Evolutionary conservation across 257 asterid genomes (phyloP), one percentile per base, ranked within the genome.

Genomic region (Rauvolfia tetraphylla): DNA sequence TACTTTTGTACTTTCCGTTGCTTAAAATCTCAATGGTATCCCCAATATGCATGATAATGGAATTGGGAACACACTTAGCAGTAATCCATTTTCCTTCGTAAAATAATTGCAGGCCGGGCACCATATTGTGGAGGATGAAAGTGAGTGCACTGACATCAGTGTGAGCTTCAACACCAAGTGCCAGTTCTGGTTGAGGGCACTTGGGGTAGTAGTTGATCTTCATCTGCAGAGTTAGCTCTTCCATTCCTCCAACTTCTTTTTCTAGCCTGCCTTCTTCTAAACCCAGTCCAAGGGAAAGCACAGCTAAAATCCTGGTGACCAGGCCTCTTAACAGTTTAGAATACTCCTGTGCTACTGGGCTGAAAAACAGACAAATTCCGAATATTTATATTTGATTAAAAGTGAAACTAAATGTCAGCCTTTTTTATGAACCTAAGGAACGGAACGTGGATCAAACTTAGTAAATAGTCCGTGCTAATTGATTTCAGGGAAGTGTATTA

Each of bases 51-150:
- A 92, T 86, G 82, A 95, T 89, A 29, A 95, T 91, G 22, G 98
- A 92, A 67, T 90, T 78, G 0, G 98, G 95, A n/a, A 95, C 95
- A 31, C 98, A 92, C 81, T 89, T 90, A 0, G 98, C 97, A 0
- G 97, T 95, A 73, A 95, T 84, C 98, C 98, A 95, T 29, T 89
- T 84, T 68, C 78, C 97, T 80, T 86, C 74, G 73, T 88, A 88
- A 82, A 89, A 90, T 78, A 95, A 84, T 72, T 92, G 98, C 25
- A 95, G 85, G 54, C 98, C 98, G 0, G 98, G 98, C 0, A 95
- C 97, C 97, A 90, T 92, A 85, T 92, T 95, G 87, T 95, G 98
- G 88, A 95, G 91, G 81, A 92, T 89, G 90, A 95, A 95, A 29
- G 98, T 91, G 72, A 92, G 97, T 74, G 97, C 96, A 48, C 91